Evolutionary conservation across 2,329 filamentous ascomycete genomes (phyloP), one percentile per base, ranked within the genome.

Genomic region (Zalaria sp.): DNA sequence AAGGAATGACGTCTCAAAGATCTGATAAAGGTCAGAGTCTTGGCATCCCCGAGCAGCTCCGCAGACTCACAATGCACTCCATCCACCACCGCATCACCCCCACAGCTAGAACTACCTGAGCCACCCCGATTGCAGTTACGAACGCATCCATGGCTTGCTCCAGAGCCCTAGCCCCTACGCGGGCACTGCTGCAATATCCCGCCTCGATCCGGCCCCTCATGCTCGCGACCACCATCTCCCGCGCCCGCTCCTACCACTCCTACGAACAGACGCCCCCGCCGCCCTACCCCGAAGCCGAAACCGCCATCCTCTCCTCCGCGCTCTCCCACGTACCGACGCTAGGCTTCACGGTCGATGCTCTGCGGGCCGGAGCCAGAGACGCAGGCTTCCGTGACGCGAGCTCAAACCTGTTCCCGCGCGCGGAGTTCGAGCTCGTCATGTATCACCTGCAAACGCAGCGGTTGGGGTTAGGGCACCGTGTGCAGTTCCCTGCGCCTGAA

Each of bases 321-420:
- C 76, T 91, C 52, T 58, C 65, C 27, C 83, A 93, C 59, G 78
- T 96, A 6, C 86, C 87, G 11, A 61, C 72, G 39, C 74, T 86
- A 58, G 91, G 91, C 57, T 98, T 96, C 70, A 84, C 85, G 0
- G 65, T 71, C 38, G 69, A 75, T 18, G 70, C 88, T 1, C 71
- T 98, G 6, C 73, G 75, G 35, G 73, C 83, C 25, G 91, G 89
- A 46, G 85, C 85, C 46, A 78, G 78, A 54, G 86, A 94, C 54
- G 78, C 80, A 11, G 87, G 88, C 36, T 94, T 89, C 59, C 77
- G 86, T 40, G 84, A 91, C 57, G 86, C 89, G 44, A 88, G 84
- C 45, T 77, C 83, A 6, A 88, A 86, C 55, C 67, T 95, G 18
- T 77, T 98, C 43, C 79, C 85, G 1, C 72, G 80, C 35, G 85